Evolutionary conservation across 495 filamentous ascomycete genomes (phyloP), one percentile per base, ranked within the genome.

Genomic region (Neurospora sp.): DNA sequence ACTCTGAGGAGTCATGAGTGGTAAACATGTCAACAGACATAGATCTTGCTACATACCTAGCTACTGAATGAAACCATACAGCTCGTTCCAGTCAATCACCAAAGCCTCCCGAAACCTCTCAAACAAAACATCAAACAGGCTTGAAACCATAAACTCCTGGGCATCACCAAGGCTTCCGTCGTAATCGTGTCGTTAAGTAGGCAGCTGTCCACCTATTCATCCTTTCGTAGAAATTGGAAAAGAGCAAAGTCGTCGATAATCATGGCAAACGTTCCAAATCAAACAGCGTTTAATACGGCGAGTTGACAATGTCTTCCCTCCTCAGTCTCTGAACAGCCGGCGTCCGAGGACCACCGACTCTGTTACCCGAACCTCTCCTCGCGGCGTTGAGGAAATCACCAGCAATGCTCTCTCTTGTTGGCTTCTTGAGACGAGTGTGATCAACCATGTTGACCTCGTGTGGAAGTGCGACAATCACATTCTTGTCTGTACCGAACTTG

Each of bases 381-480:
- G 80, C 71, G 75, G 85, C 76, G 84, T 85, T 42, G 73, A 80
- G 73, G 83, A 90, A 77, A 83, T 92, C 74, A 78, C 85, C 78
- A 0, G 82, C 78, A 81, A 99, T 98, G 78, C 93, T 97, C 86
- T 99, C 94, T 43, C 96, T 86, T 6, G 96, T 97, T 3, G 95
- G 93, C 82, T 88, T 91, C 88, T 92, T 92, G 79, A 99, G 89
- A 75, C 88, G 89, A 74, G 90, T 86, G 82, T 93, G 93, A 59
- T 90, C 91, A 34, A 98, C 92, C 94, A 98, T 98, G 81, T 98
- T 95, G 75, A 99, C 95, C 82, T 97, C 94, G 79, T 99, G 97
- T 5, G 96, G 94, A 74, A 98, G 84, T 2, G 96, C 96, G 28
- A 99, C 94, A 78, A 99, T 97, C 74, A 99, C 92, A 77, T 97